Percentiles rank a stretch among this genome's conserved stretches.
phyloP scores from a whole-genome alignment of 2,329 filamentous ascomycete species.

The Macrophomina pseudophaseolina region DNA sequence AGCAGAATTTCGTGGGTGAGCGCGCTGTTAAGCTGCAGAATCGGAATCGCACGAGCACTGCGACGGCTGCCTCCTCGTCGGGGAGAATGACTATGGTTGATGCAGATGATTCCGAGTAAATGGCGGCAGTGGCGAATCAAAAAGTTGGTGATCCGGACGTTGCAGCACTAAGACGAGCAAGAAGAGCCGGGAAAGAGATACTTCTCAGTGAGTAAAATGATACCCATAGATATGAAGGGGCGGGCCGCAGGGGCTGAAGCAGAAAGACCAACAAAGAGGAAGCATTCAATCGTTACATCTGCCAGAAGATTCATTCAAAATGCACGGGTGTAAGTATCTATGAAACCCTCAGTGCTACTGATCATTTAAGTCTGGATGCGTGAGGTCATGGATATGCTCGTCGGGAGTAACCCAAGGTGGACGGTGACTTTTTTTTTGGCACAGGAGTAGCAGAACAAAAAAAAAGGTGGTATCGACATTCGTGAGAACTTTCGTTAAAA shows the following conservation, averaged over 20 bases:
- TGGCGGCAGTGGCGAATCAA: background rate
- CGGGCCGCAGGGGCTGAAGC: background rate
- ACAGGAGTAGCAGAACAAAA: no score
- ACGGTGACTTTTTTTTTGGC: no score
- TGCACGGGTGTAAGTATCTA: background rate
- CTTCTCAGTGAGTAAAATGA: slow-evolving; percentile 3
- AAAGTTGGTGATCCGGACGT: background rate
- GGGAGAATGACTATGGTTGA: background rate
- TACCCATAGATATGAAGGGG: background rate
- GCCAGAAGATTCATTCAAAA: background rate
- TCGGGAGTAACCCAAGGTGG: no score
- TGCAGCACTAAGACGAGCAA: no score
- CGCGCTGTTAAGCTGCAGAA: slow-evolving; percentile 8
- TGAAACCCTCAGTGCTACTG: background rate
- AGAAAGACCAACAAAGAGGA: background rate
- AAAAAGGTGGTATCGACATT: slow-evolving; percentile 15
- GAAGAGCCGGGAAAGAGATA: background rate
- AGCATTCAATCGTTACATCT: no score
- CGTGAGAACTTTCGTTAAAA: slow-evolving; percentile 14
- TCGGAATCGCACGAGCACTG: slow-evolving; percentile 5
- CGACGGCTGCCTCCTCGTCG: slow-evolving; percentile 10
- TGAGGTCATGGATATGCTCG: no score
- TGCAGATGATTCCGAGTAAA: background rate
- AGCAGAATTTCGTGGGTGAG: slow-evolving; percentile 23
- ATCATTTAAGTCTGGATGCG: no score